These are phyloP conservation scores for Trichoderma arundinaceum DNA, from an alignment of 2,329 filamentous ascomycete genomes.

Conservation along the genomic window DNA sequence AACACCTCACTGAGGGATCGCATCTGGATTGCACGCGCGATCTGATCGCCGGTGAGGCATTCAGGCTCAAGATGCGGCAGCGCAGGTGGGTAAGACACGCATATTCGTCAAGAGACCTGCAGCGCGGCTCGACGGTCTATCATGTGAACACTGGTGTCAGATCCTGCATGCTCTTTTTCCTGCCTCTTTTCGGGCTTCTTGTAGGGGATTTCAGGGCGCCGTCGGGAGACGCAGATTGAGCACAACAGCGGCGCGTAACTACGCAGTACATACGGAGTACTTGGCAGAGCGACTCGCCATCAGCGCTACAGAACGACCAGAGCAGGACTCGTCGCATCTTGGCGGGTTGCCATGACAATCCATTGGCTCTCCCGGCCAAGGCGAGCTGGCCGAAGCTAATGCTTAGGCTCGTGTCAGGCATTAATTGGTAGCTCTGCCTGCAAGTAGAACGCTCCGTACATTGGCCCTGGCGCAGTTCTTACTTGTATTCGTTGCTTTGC, in stretches of 20 bases:
- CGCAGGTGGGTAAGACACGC: conserved; percentile 23
- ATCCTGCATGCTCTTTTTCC: not conserved
- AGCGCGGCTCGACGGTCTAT: not conserved
- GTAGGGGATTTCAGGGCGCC: too few relatives aligned
- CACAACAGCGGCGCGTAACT: too few relatives aligned
- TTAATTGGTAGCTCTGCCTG: conserved; percentile 27
- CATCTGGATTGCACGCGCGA: conserved; percentile 8
- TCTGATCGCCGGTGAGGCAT: conserved; percentile 16
- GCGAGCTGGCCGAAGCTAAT: conserved; percentile 24
- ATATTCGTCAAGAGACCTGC: conserved; percentile 15
- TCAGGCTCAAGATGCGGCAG: conserved; percentile 9
- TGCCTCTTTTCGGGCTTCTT: not conserved
- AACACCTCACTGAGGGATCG: not conserved
- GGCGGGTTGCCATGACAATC: conserved; percentile 31
- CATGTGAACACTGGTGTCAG: not conserved
- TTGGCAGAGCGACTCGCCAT: not conserved
- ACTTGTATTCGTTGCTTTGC: not conserved
- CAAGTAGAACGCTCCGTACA: not conserved
- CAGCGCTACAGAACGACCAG: conserved; percentile 6
- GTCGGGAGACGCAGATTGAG: not conserved
- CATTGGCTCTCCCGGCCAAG: conserved; percentile 12
- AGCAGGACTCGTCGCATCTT: conserved; percentile 12
- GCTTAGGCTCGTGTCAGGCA: conserved; percentile 30
- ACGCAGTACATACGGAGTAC: too few relatives aligned
- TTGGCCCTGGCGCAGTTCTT: not conserved